Evolutionary conservation across 345 rosid genomes (phyloP), one percentile per base, ranked within the genome.

Genomic region (Jatropha curcas): DNA sequence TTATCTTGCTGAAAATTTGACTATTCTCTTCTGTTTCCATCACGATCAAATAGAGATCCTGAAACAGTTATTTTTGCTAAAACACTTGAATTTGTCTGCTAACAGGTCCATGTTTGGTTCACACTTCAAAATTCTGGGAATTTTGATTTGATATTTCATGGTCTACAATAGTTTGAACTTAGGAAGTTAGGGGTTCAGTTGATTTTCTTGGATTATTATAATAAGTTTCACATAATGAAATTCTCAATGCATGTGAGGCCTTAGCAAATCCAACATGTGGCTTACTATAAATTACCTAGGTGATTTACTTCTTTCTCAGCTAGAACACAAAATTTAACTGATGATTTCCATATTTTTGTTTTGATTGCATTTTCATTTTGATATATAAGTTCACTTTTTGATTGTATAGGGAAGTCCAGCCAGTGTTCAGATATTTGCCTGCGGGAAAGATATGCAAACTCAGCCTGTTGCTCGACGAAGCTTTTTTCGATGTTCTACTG

Each of bases 381-480:
- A 64, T 57, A 17, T 48, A 14, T 16, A 13, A 64, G 27, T 65
- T 70, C 39, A 7, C 17, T 69, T 4, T 69, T 45, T 60, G 5
- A 35, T 48, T 75, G 33, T 85, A 75, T 60, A 94, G 96, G 98
- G 98, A 17, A 85, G 83, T 70, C 98, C 98, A 75, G 98, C 89
- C 53, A 92, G 96, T 80, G 91, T 94, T 78, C 98, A 90, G 85
- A 90, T 94, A 83, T 94, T 80, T 92, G 76, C 84, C 16, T 92
- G 88, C 66, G 86, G 65, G 19, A 83, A 86, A 55, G 97, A 88
- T 68, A 45, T 68, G 68, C 94, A 84, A 84, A 88, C 87, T 82
- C 91, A 89, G 82, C 84, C 98, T 65, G 76, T 82, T 77, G 97
- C 98, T 45, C 79, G 97, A 34, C 82, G 90, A 37, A 90, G 96